Percentiles rank a stretch among this genome's conserved stretches.
phyloP scores from a whole-genome alignment of 1,284 basidiomycete species.

The Apiotrichum sp. region DNA sequence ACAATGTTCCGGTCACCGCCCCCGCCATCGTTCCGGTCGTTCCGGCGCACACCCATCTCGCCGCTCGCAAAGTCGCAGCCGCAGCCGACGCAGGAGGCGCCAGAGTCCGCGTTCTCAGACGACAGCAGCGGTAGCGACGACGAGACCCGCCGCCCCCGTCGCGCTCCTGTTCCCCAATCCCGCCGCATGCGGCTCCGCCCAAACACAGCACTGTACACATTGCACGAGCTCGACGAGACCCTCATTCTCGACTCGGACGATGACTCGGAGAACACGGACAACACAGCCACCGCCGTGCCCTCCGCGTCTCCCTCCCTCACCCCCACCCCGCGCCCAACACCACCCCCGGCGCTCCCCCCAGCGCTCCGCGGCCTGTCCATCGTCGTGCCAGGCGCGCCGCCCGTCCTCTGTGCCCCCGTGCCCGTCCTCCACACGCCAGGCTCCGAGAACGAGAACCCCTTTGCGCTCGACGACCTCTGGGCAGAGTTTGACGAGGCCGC shows the following conservation, averaged over 20 bases:
- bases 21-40: too few species aligned
- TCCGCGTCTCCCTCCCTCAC: neutral
- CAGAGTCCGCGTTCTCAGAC: neutral
- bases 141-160: constrained; percentile 11
- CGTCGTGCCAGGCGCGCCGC: neutral
- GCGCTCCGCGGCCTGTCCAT: neutral
- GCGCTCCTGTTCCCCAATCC: constrained; percentile 20
- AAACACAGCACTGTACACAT: constrained; percentile 31
- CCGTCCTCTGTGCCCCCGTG: neutral
- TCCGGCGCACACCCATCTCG: too few species aligned
- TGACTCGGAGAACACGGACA: too few species aligned
- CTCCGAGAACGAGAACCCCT: constrained; percentile 7
- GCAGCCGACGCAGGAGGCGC: too few species aligned
- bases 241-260: neutral
- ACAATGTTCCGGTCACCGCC: too few species aligned
- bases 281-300: too few species aligned
- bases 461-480: constrained; percentile 4
- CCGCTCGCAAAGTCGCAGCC: too few species aligned
- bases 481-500: neutral
- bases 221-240: constrained; percentile 26
- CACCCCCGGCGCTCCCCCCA: too few species aligned
- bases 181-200: constrained; percentile 29
- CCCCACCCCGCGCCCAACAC: too few species aligned
- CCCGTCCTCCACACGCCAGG: constrained; percentile 1
- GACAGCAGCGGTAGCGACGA: neutral